A percentile compares a stretch with the other conserved stretches of the same genome.
Conservation (phyloP, 1,139 yeast genomes). For the Arxiozyma slooffiae region DNA sequence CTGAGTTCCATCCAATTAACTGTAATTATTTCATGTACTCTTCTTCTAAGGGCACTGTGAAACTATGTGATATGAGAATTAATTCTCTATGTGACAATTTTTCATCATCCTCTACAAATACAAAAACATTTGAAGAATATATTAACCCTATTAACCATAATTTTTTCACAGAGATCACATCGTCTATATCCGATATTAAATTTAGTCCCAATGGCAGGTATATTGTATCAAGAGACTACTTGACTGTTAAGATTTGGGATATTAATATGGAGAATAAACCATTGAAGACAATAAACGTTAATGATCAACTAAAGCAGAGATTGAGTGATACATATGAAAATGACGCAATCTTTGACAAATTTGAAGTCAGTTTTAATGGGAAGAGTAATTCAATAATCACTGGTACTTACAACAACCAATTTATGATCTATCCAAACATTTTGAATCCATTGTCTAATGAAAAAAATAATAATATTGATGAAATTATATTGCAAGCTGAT, state of each 20-base stretch:
- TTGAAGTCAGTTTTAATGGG: conserved; percentile 91
- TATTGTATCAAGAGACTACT: conserved; percentile 90
- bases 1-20: conserved; percentile 88
- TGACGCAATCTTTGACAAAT: conserved; percentile 96
- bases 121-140: conserved; percentile 86
- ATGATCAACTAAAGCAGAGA: conserved; percentile 87
- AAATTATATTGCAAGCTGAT: conserved; percentile 91
- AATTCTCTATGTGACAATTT: conserved; percentile 80
- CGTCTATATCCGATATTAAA: conserved; percentile 88
- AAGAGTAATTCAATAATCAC: conserved; percentile 91
- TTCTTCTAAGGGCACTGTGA: conserved; percentile 92
- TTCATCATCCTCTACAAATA: conserved; percentile 34
- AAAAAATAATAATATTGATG: conserved; percentile 32
- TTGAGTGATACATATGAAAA: conserved; percentile 96
- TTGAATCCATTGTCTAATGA: conserved; percentile 31
- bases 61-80: conserved; percentile 93
- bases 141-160: conserved; percentile 88
- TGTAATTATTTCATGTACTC: conserved; percentile 95
- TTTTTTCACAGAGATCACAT: conserved; percentile 94
- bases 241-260: conserved; percentile 98
- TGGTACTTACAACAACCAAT: conserved; percentile 93
- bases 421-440: conserved; percentile 89
- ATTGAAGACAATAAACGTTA: conserved; percentile 85
- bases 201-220: conserved; percentile 89
- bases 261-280: conserved; percentile 95